Conservation (phyloP, 805 yeast species). For the Kuraishia ogatae region DNA sequence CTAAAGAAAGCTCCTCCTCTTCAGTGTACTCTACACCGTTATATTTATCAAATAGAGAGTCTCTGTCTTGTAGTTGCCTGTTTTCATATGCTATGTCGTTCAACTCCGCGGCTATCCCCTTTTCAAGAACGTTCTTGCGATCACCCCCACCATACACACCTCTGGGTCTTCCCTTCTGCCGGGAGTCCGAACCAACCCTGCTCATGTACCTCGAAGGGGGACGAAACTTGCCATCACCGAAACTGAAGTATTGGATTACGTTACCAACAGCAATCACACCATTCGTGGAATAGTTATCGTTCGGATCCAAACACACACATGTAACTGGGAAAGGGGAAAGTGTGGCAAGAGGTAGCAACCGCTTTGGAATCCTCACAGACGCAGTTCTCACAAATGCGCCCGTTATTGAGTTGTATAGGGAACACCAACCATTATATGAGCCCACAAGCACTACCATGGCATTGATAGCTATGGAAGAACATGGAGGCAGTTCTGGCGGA, state of each 20-base stretch:
- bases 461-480: slow-evolving; percentile 18
- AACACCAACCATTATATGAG: slow-evolving; percentile 32
- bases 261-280: slow-evolving; percentile 36
- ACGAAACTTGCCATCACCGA: slow-evolving; percentile 24
- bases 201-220: background rate
- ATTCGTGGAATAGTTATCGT: slow-evolving; percentile 15
- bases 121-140: background rate
- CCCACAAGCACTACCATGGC: slow-evolving; percentile 26
- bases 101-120: slow-evolving; percentile 6
- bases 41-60: slow-evolving; percentile 29
- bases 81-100: slow-evolving; percentile 19
- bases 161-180: background rate
- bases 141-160: background rate
- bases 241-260: slow-evolving; percentile 34
- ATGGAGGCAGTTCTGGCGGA: slow-evolving; percentile 17
- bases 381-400: slow-evolving; percentile 30
- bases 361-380: slow-evolving; percentile 22
- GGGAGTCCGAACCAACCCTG: background rate
- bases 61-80: slow-evolving; percentile 12
- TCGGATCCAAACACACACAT: slow-evolving; percentile 18
- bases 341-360: slow-evolving; percentile 10
- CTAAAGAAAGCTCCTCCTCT: slow-evolving; percentile 30
- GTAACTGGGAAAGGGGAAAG: slow-evolving; percentile 17
- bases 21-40: slow-evolving; percentile 33
- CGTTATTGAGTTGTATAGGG: slow-evolving; percentile 31